These are phyloP conservation scores for Vanilla planifolia DNA, from an alignment of 106 monocot genomes.

Conservation along the genomic window DNA sequence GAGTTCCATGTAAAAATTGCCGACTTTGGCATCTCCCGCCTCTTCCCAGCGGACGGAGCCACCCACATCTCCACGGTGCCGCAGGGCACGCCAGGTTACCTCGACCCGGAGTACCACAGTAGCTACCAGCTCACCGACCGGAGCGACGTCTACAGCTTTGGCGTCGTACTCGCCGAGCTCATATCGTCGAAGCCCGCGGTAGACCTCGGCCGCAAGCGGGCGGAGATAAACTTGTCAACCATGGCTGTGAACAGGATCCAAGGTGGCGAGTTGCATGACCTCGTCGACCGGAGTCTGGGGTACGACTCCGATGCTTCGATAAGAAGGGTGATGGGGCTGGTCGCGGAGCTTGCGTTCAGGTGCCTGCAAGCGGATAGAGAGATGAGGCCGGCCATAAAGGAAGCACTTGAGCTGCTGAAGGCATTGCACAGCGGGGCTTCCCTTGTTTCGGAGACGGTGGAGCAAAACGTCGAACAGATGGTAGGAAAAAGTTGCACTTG, in stretches of 20 bases:
- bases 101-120: conserved; percentile 49
- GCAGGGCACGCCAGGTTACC: conserved; percentile 47
- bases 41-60: conserved; percentile 16
- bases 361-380: conserved; percentile 43
- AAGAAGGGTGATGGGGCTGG: conserved; percentile 8
- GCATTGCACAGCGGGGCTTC: not conserved
- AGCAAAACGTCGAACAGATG: not conserved
- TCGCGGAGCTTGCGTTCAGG: conserved; percentile 32
- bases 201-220: conserved; percentile 16
- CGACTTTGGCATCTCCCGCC: conserved; percentile 43
- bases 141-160: conserved; percentile 42
- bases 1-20: conserved; percentile 35
- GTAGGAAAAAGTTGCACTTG: not conserved
- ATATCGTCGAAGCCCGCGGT: conserved; percentile 47
- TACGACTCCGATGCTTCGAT: conserved; percentile 18
- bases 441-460: no score
- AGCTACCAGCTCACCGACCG: conserved; percentile 46
- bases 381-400: conserved; percentile 40
- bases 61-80: conserved; percentile 36
- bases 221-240: conserved; percentile 39
- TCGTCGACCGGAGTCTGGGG: conserved; percentile 29
- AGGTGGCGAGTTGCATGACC: conserved; percentile 12
- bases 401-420: conserved; percentile 27
- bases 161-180: conserved; percentile 31
- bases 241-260: conserved; percentile 40